Evolutionary conservation across 495 filamentous ascomycete genomes (phyloP).

Genomic region (Talaromyces borbonicus): DNA sequence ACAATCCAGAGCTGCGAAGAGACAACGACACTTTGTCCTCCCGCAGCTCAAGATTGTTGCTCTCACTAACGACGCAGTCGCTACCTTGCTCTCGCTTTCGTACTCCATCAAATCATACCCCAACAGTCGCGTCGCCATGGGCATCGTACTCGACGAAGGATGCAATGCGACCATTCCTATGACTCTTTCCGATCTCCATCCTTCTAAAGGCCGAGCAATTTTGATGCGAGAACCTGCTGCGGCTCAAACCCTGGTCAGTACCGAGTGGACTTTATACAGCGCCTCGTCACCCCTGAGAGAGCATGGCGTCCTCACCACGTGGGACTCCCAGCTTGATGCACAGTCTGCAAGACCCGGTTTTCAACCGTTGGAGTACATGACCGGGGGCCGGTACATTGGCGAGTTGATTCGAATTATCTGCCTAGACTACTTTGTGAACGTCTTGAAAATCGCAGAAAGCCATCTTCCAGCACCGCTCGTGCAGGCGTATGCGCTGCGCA

Average conservation of each 20-base stretch:
- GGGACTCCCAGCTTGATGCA: conserved; percentile 58
- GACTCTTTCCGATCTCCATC: conserved; percentile 51
- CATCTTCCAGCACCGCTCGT: conserved; percentile 44
- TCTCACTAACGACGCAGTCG: conserved; percentile 74
- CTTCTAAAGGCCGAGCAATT: conserved; percentile 44
- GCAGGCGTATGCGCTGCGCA: conserved; percentile 53
- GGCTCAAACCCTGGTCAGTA: conserved; percentile 66
- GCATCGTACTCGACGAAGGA: conserved; percentile 74
- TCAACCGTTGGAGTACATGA: conserved; percentile 85
- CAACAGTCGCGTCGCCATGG: conserved; percentile 66
- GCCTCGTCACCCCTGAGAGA: conserved; percentile 54
- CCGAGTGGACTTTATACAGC: conserved; percentile 77
- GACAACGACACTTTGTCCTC: conserved; percentile 39
- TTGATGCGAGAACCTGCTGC: conserved; percentile 30
- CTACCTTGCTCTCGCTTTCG: conserved; percentile 67
- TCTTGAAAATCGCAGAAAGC: conserved; percentile 24
- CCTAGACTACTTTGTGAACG: conserved; percentile 49
- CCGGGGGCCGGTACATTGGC: conserved; percentile 71
- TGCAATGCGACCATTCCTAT: conserved; percentile 76
- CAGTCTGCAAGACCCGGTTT: conserved; percentile 65
- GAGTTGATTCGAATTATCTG: conserved; percentile 66
- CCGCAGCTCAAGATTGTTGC: conserved; percentile 64
- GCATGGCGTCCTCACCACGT: conserved; percentile 54
- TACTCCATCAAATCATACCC: conserved; percentile 53
- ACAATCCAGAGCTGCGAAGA: conserved; percentile 24